These are phyloP conservation scores for Plasmodium ovale DNA, from an alignment of 169 alveolate species.

Conservation along the genomic window DNA sequence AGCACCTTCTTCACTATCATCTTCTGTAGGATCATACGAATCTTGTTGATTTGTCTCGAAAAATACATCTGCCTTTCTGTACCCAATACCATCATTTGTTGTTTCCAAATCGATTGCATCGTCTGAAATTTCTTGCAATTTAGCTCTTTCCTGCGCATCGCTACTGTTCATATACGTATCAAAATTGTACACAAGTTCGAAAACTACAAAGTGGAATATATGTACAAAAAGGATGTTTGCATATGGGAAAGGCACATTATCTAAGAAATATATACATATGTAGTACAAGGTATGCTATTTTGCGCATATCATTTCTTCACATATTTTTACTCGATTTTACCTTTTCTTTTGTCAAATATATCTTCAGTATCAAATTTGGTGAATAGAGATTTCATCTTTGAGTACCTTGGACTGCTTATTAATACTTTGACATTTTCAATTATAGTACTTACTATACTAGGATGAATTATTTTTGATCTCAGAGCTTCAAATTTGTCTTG, in stretches of 20 bases:
- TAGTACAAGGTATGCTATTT: not conserved
- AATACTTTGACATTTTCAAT: not conserved
- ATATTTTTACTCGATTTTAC: slow-evolving; percentile 16
- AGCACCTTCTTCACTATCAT: not conserved
- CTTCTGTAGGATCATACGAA: slow-evolving; percentile 10
- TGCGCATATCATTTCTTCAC: not conserved
- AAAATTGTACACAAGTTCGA: slow-evolving; percentile 10
- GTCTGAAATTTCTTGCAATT: slow-evolving; percentile 28
- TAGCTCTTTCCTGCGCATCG: not conserved
- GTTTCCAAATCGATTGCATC: slow-evolving; percentile 18
- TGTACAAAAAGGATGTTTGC: not conserved
- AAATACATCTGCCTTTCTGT: slow-evolving; percentile 34
- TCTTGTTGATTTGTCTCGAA: slow-evolving; percentile 19
- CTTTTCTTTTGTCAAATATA: slow-evolving; percentile 14
- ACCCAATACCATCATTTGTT: slow-evolving; percentile 57
- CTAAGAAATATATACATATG: not conserved
- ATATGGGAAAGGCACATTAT: not conserved
- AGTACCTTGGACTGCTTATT: slow-evolving; percentile 22
- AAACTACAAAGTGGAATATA: slow-evolving; percentile 16
- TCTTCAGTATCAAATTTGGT: slow-evolving; percentile 4
- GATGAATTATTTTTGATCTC: slow-evolving; percentile 52
- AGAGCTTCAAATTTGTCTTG: slow-evolving; percentile 19
- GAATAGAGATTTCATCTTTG: slow-evolving; percentile 1
- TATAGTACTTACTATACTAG: slow-evolving; percentile 25
- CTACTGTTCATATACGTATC: not conserved